Evolutionary conservation across 2,329 filamentous ascomycete species (phyloP), one percentile per base, ranked within the genome.

Genomic region (Diaporthe longicolla): DNA sequence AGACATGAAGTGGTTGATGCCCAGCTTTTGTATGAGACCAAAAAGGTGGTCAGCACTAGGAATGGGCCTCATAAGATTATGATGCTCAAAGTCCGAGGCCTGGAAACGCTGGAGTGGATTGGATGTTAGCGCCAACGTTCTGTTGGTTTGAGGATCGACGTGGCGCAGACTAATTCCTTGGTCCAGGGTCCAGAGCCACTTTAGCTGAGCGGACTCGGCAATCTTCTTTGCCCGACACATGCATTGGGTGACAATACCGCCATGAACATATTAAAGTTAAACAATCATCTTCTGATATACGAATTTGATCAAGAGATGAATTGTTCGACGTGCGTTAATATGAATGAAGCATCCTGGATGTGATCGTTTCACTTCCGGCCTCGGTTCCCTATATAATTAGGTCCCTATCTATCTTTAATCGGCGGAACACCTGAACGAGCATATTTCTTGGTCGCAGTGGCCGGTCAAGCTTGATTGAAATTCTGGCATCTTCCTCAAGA

Each of bases 141-240:
- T 54, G 48, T 54, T 66, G 63, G 63, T 66, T 54, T 35, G 9
- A 68, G 63, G 63, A 68, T 68, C n/a, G 9, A 32, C 8, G 19
- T 52, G 43, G 21, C 13, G 29, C 37, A 26, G 58, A 11, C 35
- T 26, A 13, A 9, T 15, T 52, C 48, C n/a, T 52, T 52, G 48
- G 48, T 52, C 48, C 15, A 24, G 48, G 54, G 54, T 32, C 26
- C 29, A 29, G 54, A 43, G 40, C 40, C 40, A 43, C 40, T 43
- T 43, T 19, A 32, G 26, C 54, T 29, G 54, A 55, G 26, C 21
- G 32, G n/a, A 24, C 55, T 59, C 55, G 32, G 55, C 55, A 15
- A 21, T 24, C 17, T 43, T 29, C 37, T 13, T 43, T 63, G 37
- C 26, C 37, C 24, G 11, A 29, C 58, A 63, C 17, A 24, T 26